phyloP scores from a whole-genome alignment of 2,329 filamentous ascomycete genomes.

The Microdochium bolleyi region DNA sequence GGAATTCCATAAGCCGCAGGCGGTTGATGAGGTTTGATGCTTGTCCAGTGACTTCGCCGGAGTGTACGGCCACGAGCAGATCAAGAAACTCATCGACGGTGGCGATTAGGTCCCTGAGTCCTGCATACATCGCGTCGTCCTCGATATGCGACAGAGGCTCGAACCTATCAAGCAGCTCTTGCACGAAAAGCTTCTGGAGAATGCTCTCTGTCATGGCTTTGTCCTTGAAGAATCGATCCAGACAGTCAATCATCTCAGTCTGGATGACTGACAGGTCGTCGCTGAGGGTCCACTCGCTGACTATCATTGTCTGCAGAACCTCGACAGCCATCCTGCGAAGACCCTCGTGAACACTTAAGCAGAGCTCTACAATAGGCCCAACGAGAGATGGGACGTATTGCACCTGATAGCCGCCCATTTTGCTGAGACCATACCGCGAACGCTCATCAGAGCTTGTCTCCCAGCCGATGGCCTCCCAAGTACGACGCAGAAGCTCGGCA shows the following conservation, averaged over 20 bases:
- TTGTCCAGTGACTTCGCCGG: slow-evolving; percentile 64
- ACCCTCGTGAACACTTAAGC: slow-evolving; percentile 89
- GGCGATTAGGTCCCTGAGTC: slow-evolving; percentile 69
- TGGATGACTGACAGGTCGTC: slow-evolving; percentile 88
- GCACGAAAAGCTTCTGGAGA: slow-evolving; percentile 85
- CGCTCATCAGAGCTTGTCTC: slow-evolving; percentile 77
- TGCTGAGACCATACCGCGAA: slow-evolving; percentile 66
- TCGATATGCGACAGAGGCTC: slow-evolving; percentile 56
- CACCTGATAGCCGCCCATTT: slow-evolving; percentile 94
- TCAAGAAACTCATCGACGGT: slow-evolving; percentile 89
- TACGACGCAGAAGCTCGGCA: slow-evolving; percentile 73
- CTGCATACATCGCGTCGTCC: slow-evolving; percentile 67
- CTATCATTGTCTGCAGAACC: slow-evolving; percentile 94
- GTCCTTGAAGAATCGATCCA: slow-evolving; percentile 84
- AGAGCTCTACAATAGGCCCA: slow-evolving; percentile 85
- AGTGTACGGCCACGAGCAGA: slow-evolving; percentile 82
- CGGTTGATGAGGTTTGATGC: slow-evolving; percentile 81
- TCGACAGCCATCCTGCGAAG: slow-evolving; percentile 84
- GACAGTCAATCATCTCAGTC: slow-evolving; percentile 90
- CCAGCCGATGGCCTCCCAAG: slow-evolving; percentile 97
- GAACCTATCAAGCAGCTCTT: slow-evolving; percentile 77
- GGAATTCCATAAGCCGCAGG: slow-evolving; percentile 86
- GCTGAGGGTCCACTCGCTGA: slow-evolving; percentile 95
- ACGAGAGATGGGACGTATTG: slow-evolving; percentile 94
- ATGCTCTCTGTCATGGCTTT: slow-evolving; percentile 83